These are phyloP conservation scores for Canna indica DNA, from an alignment of 176 grass and related monocot genomes.

Conservation along the genomic window DNA sequence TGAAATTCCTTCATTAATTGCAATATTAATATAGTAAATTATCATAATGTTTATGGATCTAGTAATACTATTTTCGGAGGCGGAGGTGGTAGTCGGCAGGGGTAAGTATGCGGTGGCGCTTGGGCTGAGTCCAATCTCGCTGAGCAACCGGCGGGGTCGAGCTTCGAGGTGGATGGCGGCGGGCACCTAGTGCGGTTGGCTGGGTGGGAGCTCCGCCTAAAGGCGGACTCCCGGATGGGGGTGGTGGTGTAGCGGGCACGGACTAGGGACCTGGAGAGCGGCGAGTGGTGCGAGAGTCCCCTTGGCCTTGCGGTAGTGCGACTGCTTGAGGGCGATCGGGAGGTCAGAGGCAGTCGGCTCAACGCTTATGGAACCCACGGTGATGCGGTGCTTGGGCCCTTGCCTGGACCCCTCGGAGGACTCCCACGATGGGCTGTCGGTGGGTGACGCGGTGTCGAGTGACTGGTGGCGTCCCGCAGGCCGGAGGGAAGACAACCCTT, in stretches of 20 bases:
- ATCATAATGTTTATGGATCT: too few relatives aligned
- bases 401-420: neutral
- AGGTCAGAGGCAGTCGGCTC: neutral
- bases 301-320: neutral
- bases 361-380: neutral
- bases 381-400: neutral
- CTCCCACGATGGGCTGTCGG: neutral
- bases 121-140: constrained; percentile 45
- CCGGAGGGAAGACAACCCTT: too few relatives aligned
- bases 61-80: too few relatives aligned
- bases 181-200: constrained; percentile 65
- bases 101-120: neutral
- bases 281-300: constrained; percentile 12
- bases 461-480: neutral
- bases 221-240: constrained; percentile 66
- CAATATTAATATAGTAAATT: too few relatives aligned
- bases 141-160: constrained; percentile 29
- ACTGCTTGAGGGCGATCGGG: neutral
- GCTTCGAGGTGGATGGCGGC: constrained; percentile 41
- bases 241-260: constrained; percentile 46
- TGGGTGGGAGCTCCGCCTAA: constrained; percentile 81
- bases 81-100: neutral
- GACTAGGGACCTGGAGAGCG: constrained; percentile 39
- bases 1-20: too few relatives aligned
- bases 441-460: neutral